Percentiles rank a stretch among this genome's conserved stretches.
Conservation (phyloP, 75 land plant genomes). For the Pinus albicaulis region DNA sequence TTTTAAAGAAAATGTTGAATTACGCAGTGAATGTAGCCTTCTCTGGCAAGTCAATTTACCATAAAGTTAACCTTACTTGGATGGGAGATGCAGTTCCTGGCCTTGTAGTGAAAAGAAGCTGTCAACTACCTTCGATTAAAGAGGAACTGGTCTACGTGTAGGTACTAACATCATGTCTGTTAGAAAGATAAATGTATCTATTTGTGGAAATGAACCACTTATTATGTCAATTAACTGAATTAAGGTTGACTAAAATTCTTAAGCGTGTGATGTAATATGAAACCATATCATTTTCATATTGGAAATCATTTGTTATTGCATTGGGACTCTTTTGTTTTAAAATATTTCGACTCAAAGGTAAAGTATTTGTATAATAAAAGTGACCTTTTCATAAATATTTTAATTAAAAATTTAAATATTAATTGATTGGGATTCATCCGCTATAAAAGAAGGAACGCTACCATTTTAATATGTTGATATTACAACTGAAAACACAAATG, state of each 20-base stretch:
- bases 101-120: constrained; percentile 90
- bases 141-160: constrained; percentile 73
- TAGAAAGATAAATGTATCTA: not conserved
- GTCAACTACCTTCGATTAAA: constrained; percentile 92
- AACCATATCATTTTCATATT: not conserved
- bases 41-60: not conserved
- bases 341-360: too few species aligned
- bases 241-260: not conserved
- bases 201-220: not conserved
- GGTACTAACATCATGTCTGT: not conserved
- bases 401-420: too few species aligned
- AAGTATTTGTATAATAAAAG: too few species aligned
- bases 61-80: constrained; percentile 47
- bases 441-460: too few species aligned
- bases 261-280: not conserved
- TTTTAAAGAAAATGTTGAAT: not conserved
- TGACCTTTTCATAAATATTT: too few species aligned
- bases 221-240: not conserved
- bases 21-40: not conserved
- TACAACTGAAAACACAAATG: too few species aligned
- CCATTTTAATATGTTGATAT: too few species aligned
- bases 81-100: constrained; percentile 97
- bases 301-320: not conserved
- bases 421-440: too few species aligned
- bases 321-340: too few species aligned